Evolutionary conservation across 345 rosid species (phyloP), one percentile per base, ranked within the genome.

Genomic region (Trapa incisa): DNA sequence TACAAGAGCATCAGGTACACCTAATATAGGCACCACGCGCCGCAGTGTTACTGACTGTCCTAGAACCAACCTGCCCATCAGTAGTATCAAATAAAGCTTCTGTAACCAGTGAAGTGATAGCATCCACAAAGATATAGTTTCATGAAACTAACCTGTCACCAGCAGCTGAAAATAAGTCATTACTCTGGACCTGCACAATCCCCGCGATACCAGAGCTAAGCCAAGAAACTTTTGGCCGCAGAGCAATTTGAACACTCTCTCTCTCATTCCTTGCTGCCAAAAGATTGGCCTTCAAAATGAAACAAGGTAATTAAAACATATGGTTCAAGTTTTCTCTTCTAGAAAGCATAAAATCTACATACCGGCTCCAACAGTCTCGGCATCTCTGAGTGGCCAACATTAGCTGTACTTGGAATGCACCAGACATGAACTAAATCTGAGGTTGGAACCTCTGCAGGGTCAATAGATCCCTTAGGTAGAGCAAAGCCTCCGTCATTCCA

Each of bases 191-290:
- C 81, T 90, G 97, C 73, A 88, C 89, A 72, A 79, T 69, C 65
- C 98, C 97, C 0, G 97, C 94, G 75, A 57, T 65, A 33, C 77
- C 74, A 58, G 83, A 82, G 80, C 83, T 76, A 76, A 82, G 73
- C 98, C 98, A 92, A 78, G 96, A 84, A 67, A 84, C 94, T 82
- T 90, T 93, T 52, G 97, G 96, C 70, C 91, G 97, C 72, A 93
- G 42, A 52, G 97, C 96, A 54, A 93, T 86, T 82, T 93, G 98
- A 79, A 87, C 81, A 80, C 97, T 87, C 72, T 93, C 98, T 77
- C 96, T 84, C 81, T 93, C 98, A 60, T 93, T 93, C 76, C 98
- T 88, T 72, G 98, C 97, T 37, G 96, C 97, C 80, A 93, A 82
- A 67, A 93, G 96, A 80, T 82, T 86, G 65, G 87, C 80, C 97